These are phyloP conservation scores for Aspergillus glaucus DNA, from an alignment of 2,329 filamentous ascomycete species.

Conservation along the genomic window DNA sequence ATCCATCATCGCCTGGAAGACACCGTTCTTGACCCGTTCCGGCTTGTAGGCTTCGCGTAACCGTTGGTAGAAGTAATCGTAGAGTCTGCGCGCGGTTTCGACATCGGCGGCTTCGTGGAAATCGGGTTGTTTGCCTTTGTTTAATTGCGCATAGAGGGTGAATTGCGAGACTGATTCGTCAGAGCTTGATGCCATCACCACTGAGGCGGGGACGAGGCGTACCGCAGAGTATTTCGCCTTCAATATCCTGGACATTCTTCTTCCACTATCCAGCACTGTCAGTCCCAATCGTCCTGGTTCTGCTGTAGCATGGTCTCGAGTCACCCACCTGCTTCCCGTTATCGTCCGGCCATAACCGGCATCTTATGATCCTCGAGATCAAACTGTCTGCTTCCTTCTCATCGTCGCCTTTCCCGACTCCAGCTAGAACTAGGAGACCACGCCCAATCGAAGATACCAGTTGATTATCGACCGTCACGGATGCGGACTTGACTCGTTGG, in stretches of 20 bases:
- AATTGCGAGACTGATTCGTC: constrained; percentile 77
- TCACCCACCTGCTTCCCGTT: constrained; percentile 56
- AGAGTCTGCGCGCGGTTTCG: constrained; percentile 71
- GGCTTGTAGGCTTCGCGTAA: constrained; percentile 65
- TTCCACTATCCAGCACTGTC: constrained; percentile 63
- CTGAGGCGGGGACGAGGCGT: constrained; percentile 24
- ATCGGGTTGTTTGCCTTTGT: constrained; percentile 90
- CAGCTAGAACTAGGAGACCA: constrained; percentile 85
- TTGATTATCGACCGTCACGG: constrained; percentile 87
- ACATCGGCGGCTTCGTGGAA: constrained; percentile 83
- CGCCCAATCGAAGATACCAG: constrained; percentile 85
- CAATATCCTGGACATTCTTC: constrained; percentile 76
- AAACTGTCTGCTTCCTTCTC: constrained; percentile 79
- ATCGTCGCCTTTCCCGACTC: constrained; percentile 83
- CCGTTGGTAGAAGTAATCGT: constrained; percentile 74
- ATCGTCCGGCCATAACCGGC: constrained; percentile 87
- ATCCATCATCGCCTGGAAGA: constrained; percentile 99
- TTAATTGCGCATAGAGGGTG: constrained; percentile 85
- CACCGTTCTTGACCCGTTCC: constrained; percentile 83
- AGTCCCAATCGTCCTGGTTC: background rate
- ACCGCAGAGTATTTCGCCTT: constrained; percentile 93
- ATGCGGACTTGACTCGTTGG: constrained; percentile 89
- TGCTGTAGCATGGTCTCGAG: background rate
- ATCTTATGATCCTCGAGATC: constrained; percentile 78
- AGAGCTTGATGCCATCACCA: background rate